Percentiles rank a stretch among this genome's conserved stretches.
These are phyloP conservation scores for Aspergillus nomiae DNA, from an alignment of 2,329 filamentous ascomycete genomes.

Conservation along the genomic window DNA sequence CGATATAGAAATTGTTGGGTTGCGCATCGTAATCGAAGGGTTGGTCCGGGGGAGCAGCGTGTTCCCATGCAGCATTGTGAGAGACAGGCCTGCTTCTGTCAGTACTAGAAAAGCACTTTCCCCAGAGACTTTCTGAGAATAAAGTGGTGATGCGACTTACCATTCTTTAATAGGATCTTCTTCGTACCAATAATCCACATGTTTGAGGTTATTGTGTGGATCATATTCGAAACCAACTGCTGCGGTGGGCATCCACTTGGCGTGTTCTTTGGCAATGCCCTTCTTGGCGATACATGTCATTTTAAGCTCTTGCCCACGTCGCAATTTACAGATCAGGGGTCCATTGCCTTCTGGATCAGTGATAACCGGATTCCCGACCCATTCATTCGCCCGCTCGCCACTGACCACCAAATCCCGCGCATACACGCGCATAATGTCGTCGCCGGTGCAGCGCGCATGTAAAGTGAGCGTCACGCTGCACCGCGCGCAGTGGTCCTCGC, in stretches of 20 bases:
- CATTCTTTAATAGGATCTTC: conserved; percentile 79
- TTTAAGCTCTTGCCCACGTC: conserved; percentile 85
- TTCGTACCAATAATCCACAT: conserved; percentile 95
- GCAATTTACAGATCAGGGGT: conserved; percentile 84
- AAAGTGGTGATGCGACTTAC: conserved; percentile 51
- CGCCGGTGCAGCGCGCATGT: conserved; percentile 80
- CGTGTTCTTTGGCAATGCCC: conserved; percentile 97
- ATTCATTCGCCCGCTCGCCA: conserved; percentile 69
- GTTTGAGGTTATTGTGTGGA: conserved; percentile 91
- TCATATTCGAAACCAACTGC: conserved; percentile 98
- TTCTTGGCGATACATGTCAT: conserved; percentile 95
- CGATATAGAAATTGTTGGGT: conserved; percentile 85
- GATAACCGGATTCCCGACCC: conserved; percentile 79
- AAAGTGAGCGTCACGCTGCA: conserved; percentile 85
- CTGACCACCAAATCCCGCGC: conserved; percentile 81
- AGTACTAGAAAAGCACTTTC: not conserved
- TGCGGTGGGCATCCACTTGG: conserved; percentile 93
- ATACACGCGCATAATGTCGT: conserved; percentile 91
- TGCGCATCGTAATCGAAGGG: conserved; percentile 88
- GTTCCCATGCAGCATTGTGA: conserved; percentile 66
- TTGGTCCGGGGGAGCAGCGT: conserved; percentile 77
- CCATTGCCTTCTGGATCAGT: conserved; percentile 80
- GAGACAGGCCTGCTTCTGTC: conserved; percentile 38
- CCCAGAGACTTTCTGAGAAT: not conserved
- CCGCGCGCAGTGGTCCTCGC: conserved; percentile 89